Percentiles rank a stretch among this genome's conserved stretches.
Evolutionary conservation across 352 stramenopile species (phyloP).

Genomic region (Pythium aristosporum): DNA sequence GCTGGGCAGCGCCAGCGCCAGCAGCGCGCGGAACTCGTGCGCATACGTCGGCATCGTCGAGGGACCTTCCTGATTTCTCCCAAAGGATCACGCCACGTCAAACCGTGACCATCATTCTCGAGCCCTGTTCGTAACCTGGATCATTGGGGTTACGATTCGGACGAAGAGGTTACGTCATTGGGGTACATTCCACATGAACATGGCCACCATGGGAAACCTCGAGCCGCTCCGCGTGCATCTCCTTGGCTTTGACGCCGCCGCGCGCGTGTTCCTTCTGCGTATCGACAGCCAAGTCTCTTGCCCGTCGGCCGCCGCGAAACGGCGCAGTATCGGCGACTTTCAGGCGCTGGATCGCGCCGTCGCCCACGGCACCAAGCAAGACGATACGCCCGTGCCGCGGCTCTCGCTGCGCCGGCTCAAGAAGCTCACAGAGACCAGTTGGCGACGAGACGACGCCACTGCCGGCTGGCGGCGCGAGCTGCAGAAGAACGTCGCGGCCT

Average conservation of each 20-base stretch:
- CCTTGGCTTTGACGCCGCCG: slow-evolving; percentile 17
- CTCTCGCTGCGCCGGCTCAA: slow-evolving; percentile 58
- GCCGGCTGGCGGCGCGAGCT: slow-evolving; percentile 58
- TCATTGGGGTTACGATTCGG: no score
- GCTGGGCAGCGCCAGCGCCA: slow-evolving; percentile 56
- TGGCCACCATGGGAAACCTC: slow-evolving; percentile 1
- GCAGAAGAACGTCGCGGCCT: slow-evolving; percentile 55
- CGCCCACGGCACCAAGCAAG: background rate
- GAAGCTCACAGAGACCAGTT: slow-evolving; percentile 52
- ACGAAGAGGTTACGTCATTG: no score
- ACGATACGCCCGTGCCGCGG: slow-evolving; percentile 21
- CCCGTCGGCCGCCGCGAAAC: background rate
- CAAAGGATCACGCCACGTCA: background rate
- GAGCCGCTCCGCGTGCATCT: slow-evolving; percentile 8
- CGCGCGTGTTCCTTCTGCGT: slow-evolving; percentile 17
- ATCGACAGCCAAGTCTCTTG: background rate
- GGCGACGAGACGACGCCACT: slow-evolving; percentile 39
- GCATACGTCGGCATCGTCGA: slow-evolving; percentile 22
- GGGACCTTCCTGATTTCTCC: background rate
- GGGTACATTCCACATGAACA: background rate
- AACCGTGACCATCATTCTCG: no score
- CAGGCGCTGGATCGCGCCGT: slow-evolving; percentile 28
- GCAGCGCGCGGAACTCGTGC: slow-evolving; percentile 40
- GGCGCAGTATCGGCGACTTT: slow-evolving; percentile 24
- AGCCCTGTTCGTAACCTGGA: no score